Conservation (phyloP, 495 filamentous ascomycete species). For the Pseudomonodictys pantanalensis region DNA sequence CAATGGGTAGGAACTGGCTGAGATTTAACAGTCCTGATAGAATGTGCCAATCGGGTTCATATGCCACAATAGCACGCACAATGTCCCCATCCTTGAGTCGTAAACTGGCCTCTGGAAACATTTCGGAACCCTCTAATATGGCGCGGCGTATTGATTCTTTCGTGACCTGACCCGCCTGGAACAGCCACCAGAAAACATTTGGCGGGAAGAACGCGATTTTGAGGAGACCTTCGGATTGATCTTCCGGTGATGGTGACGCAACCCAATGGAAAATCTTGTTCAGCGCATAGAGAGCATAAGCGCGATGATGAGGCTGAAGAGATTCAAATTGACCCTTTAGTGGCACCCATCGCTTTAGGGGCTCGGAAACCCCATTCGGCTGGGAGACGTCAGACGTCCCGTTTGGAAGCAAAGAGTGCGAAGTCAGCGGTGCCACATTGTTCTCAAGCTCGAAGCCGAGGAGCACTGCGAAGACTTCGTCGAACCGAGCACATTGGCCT, state of each 20-base stretch:
- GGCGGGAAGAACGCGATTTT: constrained; percentile 37
- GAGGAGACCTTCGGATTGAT: constrained; percentile 15
- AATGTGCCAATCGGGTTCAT: constrained; percentile 39
- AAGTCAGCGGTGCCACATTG: too few relatives aligned
- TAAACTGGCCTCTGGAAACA: neutral
- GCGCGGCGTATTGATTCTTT: constrained; percentile 31
- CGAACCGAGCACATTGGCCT: constrained; percentile 52
- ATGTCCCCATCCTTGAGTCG: constrained; percentile 35
- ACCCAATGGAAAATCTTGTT: constrained; percentile 52
- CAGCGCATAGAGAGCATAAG: constrained; percentile 51
- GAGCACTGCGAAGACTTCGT: constrained; percentile 46
- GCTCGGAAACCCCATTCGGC: too few relatives aligned
- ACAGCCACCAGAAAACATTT: constrained; percentile 42
- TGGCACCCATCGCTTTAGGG: constrained; percentile 15
- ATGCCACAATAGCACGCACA: constrained; percentile 37
- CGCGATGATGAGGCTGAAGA: constrained; percentile 36
- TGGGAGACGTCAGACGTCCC: too few relatives aligned
- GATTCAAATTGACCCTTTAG: constrained; percentile 4
- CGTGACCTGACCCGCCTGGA: constrained; percentile 37
- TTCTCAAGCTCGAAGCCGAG: constrained; percentile 23
- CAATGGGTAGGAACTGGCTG: constrained; percentile 31
- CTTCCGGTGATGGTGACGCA: constrained; percentile 19
- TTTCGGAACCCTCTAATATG: constrained; percentile 4
- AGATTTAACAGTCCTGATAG: constrained; percentile 37
- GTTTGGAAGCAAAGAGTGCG: too few relatives aligned